Evolutionary conservation across 139 green algal species (phyloP).

Genomic region (Chlamydomonas incerta): DNA sequence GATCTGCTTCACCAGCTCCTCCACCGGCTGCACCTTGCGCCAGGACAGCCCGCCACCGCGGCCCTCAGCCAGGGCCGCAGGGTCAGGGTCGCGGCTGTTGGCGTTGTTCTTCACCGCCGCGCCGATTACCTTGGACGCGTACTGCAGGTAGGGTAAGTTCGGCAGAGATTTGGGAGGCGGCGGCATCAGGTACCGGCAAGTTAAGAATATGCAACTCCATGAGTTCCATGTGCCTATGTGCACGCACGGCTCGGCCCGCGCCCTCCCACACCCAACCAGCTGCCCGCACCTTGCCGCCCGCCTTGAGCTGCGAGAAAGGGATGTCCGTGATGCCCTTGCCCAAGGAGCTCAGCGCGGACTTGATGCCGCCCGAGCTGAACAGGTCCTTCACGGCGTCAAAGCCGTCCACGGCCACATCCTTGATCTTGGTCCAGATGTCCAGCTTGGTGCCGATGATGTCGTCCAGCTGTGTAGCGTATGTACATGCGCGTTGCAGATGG

Average conservation of each 20-base stretch:
- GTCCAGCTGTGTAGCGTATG: no score
- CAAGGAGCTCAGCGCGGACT: neutral
- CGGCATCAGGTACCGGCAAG: no score
- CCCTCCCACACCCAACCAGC: no score
- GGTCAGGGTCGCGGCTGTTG: neutral
- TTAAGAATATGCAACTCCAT: no score
- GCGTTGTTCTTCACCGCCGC: neutral
- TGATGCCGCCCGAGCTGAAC: neutral
- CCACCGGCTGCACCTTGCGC: no score
- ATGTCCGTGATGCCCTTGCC: neutral
- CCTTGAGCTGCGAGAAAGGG: neutral
- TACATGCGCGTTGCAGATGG: no score
- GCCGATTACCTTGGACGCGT: no score
- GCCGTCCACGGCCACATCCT: neutral
- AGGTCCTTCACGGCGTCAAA: neutral
- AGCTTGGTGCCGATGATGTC: neutral
- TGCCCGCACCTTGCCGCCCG: neutral
- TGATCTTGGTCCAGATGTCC: neutral
- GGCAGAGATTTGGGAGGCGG: no score
- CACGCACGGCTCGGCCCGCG: no score
- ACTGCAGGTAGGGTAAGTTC: no score
- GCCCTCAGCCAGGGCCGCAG: neutral
- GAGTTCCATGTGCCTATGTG: no score
- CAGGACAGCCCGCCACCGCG: neutral
- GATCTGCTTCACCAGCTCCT: neutral